Evolutionary conservation across 371 early-diverging fungal genomes (phyloP).

Genomic region (Syncephalastrum monosporum): DNA sequence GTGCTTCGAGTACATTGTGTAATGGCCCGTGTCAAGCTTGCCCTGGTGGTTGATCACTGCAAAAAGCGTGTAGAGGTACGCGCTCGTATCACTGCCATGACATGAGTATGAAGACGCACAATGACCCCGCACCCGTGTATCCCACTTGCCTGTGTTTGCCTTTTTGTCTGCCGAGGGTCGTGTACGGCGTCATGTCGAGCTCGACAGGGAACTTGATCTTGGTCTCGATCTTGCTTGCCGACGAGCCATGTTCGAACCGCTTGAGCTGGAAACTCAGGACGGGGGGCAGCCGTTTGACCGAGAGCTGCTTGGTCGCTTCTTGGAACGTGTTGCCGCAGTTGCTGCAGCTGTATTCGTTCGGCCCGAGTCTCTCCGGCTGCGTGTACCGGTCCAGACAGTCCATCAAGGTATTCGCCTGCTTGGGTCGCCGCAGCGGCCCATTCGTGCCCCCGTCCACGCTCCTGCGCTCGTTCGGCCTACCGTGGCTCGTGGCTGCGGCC

Average conservation of each 20-base stretch:
- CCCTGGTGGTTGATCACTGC: conserved; percentile 93
- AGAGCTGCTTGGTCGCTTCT: conserved; percentile 85
- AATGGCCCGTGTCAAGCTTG: conserved; percentile 91
- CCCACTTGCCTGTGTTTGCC: background rate
- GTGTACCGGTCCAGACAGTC: conserved; percentile 74
- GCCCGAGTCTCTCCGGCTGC: conserved; percentile 67
- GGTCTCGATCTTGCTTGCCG: conserved; percentile 82
- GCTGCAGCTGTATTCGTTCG: conserved; percentile 73
- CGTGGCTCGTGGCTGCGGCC: conserved; percentile 5
- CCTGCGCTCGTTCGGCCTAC: conserved; percentile 9
- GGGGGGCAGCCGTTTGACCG: conserved; percentile 81
- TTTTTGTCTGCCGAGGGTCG: conserved; percentile 47
- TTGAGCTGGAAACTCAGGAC: conserved; percentile 86
- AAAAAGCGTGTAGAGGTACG: conserved; percentile 82
- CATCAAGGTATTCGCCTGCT: conserved; percentile 41
- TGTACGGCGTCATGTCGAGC: conserved; percentile 92
- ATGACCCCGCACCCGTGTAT: too few relatives aligned
- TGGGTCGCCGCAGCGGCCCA: conserved; percentile 13
- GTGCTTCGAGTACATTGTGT: conserved; percentile 78
- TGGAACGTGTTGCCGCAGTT: conserved; percentile 66
- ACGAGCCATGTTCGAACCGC: conserved; percentile 84
- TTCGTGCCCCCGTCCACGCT: conserved; percentile 4
- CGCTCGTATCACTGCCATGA: conserved; percentile 2
- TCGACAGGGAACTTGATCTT: conserved; percentile 83
- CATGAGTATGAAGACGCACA: background rate